These are phyloP conservation scores for Fusarium sp. DNA, from an alignment of 2,329 filamentous ascomycete species.

Conservation along the genomic window DNA sequence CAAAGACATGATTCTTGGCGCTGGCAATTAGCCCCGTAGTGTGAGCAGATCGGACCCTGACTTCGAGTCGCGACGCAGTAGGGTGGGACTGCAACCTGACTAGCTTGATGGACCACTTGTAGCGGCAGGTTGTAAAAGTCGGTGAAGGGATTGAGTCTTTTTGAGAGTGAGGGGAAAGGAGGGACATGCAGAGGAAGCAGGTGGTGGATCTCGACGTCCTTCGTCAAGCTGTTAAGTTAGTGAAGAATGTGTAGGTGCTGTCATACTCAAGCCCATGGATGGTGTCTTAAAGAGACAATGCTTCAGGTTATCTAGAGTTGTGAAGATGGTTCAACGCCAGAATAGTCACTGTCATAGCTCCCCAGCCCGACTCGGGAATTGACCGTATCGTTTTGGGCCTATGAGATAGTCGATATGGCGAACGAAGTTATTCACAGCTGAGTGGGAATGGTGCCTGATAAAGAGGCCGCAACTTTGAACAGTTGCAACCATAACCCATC, in stretches of 20 bases:
- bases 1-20: slow-evolving; percentile 26
- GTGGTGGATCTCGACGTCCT: slow-evolving; percentile 31
- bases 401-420: not conserved
- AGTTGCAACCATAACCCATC: slow-evolving; percentile 7
- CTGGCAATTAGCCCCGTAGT: slow-evolving; percentile 21
- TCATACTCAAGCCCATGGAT: not conserved
- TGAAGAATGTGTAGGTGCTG: slow-evolving; percentile 7
- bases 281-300: slow-evolving; percentile 20
- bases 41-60: slow-evolving; percentile 41
- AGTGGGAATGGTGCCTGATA: not conserved
- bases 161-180: slow-evolving; percentile 21
- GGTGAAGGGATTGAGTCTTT: slow-evolving; percentile 42
- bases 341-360: not conserved
- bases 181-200: slow-evolving; percentile 3
- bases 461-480: not conserved
- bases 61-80: slow-evolving; percentile 32
- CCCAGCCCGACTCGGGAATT: not conserved
- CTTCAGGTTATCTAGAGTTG: slow-evolving; percentile 14
- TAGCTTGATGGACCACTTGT: slow-evolving; percentile 39
- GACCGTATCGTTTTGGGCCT: not conserved
- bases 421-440: slow-evolving; percentile 1
- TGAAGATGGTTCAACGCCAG: not conserved
- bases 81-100: slow-evolving; percentile 37
- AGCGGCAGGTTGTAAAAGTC: slow-evolving; percentile 43
- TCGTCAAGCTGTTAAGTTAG: slow-evolving; percentile 18